phyloP scores from a whole-genome alignment of 106 monocot species.

The Triglochin maritima region DNA sequence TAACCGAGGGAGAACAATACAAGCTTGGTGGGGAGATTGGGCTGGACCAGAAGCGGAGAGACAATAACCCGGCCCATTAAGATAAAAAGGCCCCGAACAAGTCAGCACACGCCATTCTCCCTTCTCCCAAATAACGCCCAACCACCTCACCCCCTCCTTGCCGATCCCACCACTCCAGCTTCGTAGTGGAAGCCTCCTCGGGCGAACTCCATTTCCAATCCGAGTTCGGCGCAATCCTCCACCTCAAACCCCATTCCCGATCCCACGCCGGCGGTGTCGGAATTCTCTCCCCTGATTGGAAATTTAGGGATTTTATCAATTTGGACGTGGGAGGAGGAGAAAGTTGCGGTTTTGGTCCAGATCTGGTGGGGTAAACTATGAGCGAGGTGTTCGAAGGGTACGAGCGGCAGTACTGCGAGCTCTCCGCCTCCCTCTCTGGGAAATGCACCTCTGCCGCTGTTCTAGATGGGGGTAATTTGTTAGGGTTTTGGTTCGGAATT shows the following conservation, averaged over 20 bases:
- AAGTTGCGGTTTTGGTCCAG: not conserved
- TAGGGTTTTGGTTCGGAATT: too few species aligned
- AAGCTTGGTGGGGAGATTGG: too few species aligned
- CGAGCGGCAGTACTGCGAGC: constrained; percentile 36
- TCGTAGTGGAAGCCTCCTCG: too few species aligned
- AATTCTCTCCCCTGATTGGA: not conserved
- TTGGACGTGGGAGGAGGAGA: not conserved
- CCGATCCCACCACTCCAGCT: too few species aligned
- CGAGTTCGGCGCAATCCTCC: not conserved
- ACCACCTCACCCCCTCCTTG: too few species aligned
- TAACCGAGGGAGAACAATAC: too few species aligned
- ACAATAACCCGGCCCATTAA: too few species aligned
- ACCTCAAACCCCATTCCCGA: not conserved
- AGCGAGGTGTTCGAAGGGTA: constrained; percentile 33
- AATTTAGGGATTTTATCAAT: not conserved
- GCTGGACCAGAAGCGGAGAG: too few species aligned
- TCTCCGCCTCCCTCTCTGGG: constrained; percentile 19
- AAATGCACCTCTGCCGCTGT: constrained; percentile 16
- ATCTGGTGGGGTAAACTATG: constrained; percentile 6
- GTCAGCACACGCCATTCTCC: too few species aligned
- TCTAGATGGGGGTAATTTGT: constrained; percentile 18
- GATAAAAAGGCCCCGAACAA: too few species aligned
- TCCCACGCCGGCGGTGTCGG: not conserved
- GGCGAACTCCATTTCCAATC: too few species aligned
- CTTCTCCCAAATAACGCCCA: too few species aligned